Evolutionary conservation across 495 filamentous ascomycete genomes (phyloP), one percentile per base, ranked within the genome.

Genomic region (Hypoxylon lienhwacheense): DNA sequence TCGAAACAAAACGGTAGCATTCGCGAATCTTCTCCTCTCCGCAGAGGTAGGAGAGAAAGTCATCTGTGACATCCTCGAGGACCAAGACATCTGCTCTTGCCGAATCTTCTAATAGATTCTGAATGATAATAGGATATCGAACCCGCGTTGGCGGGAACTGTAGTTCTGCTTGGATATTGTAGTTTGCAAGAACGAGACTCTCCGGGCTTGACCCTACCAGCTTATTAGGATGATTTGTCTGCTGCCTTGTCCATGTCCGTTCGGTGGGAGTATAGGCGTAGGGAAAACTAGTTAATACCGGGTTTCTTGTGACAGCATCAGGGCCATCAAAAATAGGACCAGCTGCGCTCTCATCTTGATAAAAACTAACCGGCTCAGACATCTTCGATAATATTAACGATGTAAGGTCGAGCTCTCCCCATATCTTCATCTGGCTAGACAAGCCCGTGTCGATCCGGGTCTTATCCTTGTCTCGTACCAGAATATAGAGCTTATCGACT

Each of bases 41-140:
- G 10, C 84, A 76, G 11, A 84, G 64, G 40, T 69, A 70, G 6
- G 70, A 70, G 5, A 85, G 71, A 47, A 83, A 82, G 19, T 73
- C 69, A 49, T 84, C 78, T 0, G 81, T 80, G 16, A 84, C 78
- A 64, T 83, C 81, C 63, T 84, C 73, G 5, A 85, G 68, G 14
- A 80, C 67, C n/a, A 84, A 52, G 11, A 81, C 63, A 55, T 80
- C 73, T 8, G 76, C 67, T 1, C 51, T 33, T 19, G 71, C 69
- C 4, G 49, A 19, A 0, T 56, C 12, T 5, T 72, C 58, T 35
- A 82, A 53, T 32, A 81, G 63, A 52, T 73, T 73, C 11, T 68
- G 47, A 25, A 80, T 34, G 14, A 83, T 54, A 12, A 78, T 66
- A 4, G 78, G 71, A 62, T 82, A 76, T 31, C 81, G 73, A 15